phyloP scores from a whole-genome alignment of 305 asterid genomes.

The Ruellia speciosa region DNA sequence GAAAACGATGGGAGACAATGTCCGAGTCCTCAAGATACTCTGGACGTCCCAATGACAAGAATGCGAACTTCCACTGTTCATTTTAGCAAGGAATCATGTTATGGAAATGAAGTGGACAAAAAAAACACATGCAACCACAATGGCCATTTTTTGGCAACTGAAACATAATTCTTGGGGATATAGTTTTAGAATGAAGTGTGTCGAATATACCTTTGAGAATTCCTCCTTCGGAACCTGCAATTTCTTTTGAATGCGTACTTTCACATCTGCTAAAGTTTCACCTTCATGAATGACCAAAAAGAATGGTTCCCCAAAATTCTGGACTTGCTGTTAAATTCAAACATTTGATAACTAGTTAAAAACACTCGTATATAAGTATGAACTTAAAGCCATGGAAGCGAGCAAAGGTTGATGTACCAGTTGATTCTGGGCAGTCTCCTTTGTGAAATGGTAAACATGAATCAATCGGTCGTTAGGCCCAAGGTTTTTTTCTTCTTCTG shows the following conservation, averaged over 20 bases:
- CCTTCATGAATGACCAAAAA: conserved; percentile 69
- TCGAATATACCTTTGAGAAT: conserved; percentile 48
- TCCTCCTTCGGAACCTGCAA: conserved; percentile 76
- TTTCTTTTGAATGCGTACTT: conserved; percentile 63
- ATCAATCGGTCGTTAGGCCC: conserved; percentile 66
- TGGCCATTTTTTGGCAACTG: conserved; percentile 3
- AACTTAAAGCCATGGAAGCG: conserved; percentile 9
- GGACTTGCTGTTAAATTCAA: conserved; percentile 47
- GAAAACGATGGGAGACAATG: conserved; percentile 64
- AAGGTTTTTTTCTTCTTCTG: conserved; percentile 71
- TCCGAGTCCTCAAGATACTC: conserved; percentile 81
- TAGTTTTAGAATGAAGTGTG: neutral
- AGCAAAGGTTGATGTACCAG: conserved; percentile 34
- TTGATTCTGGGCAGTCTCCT: conserved; percentile 69
- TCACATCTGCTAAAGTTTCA: conserved; percentile 61
- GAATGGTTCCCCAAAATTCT: conserved; percentile 86
- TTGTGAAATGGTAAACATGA: conserved; percentile 75
- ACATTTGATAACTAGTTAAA: neutral
- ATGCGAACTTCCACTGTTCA: conserved; percentile 81
- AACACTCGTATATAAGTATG: neutral
- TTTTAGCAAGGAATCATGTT: conserved; percentile 14
- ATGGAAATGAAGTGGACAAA: conserved; percentile 8
- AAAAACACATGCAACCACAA: neutral
- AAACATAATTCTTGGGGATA: neutral
- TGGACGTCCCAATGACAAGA: conserved; percentile 76